phyloP scores from a whole-genome alignment of 2,329 filamentous ascomycete species.

The Microdochium trichocladiopsis region DNA sequence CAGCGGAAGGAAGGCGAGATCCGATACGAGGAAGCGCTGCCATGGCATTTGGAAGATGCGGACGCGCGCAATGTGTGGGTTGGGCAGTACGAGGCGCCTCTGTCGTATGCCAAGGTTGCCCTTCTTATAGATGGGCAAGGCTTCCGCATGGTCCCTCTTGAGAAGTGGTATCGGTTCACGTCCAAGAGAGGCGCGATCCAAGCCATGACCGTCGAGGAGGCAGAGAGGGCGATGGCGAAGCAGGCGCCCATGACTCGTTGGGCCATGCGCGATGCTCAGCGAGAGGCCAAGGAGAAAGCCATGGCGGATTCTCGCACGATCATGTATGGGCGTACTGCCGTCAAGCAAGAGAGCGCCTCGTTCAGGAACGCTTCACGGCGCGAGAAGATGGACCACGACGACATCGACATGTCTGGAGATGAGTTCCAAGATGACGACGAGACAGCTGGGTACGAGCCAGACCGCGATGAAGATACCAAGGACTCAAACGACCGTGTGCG shows the following conservation, averaged over 20 bases:
- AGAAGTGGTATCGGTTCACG: conserved; percentile 91
- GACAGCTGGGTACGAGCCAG: conserved; percentile 63
- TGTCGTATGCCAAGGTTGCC: conserved; percentile 81
- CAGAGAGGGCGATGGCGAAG: conserved; percentile 75
- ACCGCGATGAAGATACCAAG: conserved; percentile 76
- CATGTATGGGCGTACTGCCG: conserved; percentile 45
- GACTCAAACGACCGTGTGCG: conserved; percentile 67
- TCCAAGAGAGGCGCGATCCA: conserved; percentile 69
- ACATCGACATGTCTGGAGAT: conserved; percentile 60
- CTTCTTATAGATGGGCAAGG: conserved; percentile 62
- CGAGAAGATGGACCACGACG: conserved; percentile 64
- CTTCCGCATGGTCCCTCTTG: conserved; percentile 82
- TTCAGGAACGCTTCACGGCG: conserved; percentile 53
- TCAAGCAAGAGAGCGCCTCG: conserved; percentile 64
- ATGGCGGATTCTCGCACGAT: conserved; percentile 57
- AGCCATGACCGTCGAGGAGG: conserved; percentile 73
- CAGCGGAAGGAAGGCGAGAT: conserved; percentile 66
- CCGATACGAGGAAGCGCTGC: conserved; percentile 90
- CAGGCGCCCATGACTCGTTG: conserved; percentile 72
- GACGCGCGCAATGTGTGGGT: conserved; percentile 94
- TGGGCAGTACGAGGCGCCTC: conserved; percentile 80
- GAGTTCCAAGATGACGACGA: conserved; percentile 90
- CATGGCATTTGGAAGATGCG: conserved; percentile 95
- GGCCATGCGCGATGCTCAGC: conserved; percentile 58
- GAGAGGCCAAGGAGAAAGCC: conserved; percentile 47